Base-by-base conservation (phyloP, 2,329 filamentous ascomycete species). In the Pyrenochaeta sp. region DNA sequence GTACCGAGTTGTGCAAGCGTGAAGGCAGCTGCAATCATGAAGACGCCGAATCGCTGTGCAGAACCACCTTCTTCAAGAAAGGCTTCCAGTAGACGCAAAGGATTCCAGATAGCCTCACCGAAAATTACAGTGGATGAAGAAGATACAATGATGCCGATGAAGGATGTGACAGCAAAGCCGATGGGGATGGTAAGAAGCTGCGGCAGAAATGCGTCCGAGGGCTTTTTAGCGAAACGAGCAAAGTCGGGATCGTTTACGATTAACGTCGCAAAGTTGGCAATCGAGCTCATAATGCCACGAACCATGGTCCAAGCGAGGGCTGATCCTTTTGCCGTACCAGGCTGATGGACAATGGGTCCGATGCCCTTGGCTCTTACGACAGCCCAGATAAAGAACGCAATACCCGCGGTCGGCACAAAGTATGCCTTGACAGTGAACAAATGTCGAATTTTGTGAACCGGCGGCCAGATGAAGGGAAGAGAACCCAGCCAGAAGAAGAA, bases 361-460 rank as follows among this genome's bases (percentile, higher is more conserved):
- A 93, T 83, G 0, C 92, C 93, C 37, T 92, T 86, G 27, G 93
- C 93, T 21, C 90, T 86, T 31, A 91, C 87, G 21, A 96, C 83
- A 2, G 91, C 85, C 93, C 93, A 97, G 68, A 91, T 89, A 75
- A 97, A 90, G 75, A 95, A 95, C 12, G 90, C 87, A 44, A 97
- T 81, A 45, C 90, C 92, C n/a, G 91, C 92, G 32, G 83, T 82
- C 0, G 93, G 93, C 0, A 95, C 92, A 54, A 96, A 85, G 69
- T 87, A 90, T 0, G 93, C 87, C 78, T 97, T 97, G 69, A 91
- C 90, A 0, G 92, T 97, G 78, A 97, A 97, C 3, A 97, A 80
- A 73, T 97, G 92, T 40, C 92, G 87, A 67, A 96, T 88, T 77
- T 94, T 86, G 76, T 96, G 90, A 1, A 96, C 91, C 0, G 91